phyloP scores from a whole-genome alignment of 73 alveolate genomes.

The Effrenium voratum region DNA sequence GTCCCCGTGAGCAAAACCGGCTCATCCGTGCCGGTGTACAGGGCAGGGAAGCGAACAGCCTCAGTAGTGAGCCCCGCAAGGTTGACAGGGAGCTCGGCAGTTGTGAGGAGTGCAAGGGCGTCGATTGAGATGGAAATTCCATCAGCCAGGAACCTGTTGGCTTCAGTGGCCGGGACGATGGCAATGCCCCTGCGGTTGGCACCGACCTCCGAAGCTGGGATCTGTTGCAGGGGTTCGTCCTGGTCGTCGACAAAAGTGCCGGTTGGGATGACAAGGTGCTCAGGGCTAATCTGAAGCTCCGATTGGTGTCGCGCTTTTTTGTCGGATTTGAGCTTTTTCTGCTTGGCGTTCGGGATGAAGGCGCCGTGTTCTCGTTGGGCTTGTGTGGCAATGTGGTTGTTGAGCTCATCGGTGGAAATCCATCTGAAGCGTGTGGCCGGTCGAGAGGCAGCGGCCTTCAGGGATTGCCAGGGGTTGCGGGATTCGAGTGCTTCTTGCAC shows the following conservation, averaged over 20 bases:
- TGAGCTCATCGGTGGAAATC: too few relatives aligned
- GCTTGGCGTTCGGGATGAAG: too few relatives aligned
- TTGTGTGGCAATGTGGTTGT: too few relatives aligned
- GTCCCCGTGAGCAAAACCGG: background rate
- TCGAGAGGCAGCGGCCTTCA: too few relatives aligned
- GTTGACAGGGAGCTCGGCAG: background rate
- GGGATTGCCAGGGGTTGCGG: too few relatives aligned
- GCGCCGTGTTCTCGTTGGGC: too few relatives aligned
- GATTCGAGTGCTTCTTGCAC: too few relatives aligned
- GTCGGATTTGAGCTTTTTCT: too few relatives aligned
- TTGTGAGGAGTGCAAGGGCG: background rate
- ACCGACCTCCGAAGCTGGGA: background rate
- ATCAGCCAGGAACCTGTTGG: background rate
- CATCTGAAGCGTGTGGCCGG: too few relatives aligned
- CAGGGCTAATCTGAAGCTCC: background rate
- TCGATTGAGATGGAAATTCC: background rate
- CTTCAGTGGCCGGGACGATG: background rate
- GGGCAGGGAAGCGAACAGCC: background rate
- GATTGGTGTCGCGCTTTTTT: too few relatives aligned
- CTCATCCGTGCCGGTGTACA: background rate
- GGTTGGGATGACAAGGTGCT: background rate
- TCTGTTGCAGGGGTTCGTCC: background rate
- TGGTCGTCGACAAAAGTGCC: background rate
- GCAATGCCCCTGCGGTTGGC: conserved; percentile 3
- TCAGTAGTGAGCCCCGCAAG: background rate